A percentile compares a stretch with the other conserved stretches of the same genome.
Evolutionary conservation across 495 filamentous ascomycete species (phyloP).

Genomic region (Daldinia caldariorum): DNA sequence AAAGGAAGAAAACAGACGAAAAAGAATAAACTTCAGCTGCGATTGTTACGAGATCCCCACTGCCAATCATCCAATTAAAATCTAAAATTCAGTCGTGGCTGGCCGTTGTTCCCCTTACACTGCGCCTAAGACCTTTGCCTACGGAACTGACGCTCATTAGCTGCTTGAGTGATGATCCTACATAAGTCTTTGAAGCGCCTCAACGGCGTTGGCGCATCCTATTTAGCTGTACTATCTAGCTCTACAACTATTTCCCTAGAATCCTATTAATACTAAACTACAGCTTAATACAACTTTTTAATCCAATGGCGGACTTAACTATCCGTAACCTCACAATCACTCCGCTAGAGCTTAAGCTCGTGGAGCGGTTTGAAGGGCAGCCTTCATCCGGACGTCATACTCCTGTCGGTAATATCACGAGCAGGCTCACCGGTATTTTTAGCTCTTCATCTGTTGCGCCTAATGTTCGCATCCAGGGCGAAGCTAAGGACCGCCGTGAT

Average conservation of each 20-base stretch:
- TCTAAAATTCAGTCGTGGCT: background rate
- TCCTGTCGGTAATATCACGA: conserved; percentile 57
- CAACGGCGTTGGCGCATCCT: conserved; percentile 23
- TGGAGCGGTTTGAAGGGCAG: conserved; percentile 75
- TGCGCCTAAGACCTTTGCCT: conserved; percentile 23
- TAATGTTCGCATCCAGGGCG: conserved; percentile 32
- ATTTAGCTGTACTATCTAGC: conserved; percentile 7
- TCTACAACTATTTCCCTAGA: conserved; percentile 18
- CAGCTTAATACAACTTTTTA: background rate
- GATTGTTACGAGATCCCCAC: conserved; percentile 21
- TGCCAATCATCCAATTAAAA: conserved; percentile 28
- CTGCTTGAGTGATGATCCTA: conserved; percentile 24
- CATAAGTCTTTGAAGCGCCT: conserved; percentile 17
- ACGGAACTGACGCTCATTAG: conserved; percentile 11
- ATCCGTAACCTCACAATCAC: conserved; percentile 89
- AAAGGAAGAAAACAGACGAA: background rate
- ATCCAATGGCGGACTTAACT: conserved; percentile 63
- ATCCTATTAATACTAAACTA: background rate
- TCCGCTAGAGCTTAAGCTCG: conserved; percentile 73
- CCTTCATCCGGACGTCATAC: conserved; percentile 43
- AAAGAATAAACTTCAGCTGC: conserved; percentile 18
- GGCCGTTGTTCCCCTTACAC: background rate
- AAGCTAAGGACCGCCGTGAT: conserved; percentile 45
- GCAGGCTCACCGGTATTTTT: conserved; percentile 63
- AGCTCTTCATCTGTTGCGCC: conserved; percentile 44